Conservation (phyloP, 176 grass and related monocot species). For the Panicum miliaceum region DNA sequence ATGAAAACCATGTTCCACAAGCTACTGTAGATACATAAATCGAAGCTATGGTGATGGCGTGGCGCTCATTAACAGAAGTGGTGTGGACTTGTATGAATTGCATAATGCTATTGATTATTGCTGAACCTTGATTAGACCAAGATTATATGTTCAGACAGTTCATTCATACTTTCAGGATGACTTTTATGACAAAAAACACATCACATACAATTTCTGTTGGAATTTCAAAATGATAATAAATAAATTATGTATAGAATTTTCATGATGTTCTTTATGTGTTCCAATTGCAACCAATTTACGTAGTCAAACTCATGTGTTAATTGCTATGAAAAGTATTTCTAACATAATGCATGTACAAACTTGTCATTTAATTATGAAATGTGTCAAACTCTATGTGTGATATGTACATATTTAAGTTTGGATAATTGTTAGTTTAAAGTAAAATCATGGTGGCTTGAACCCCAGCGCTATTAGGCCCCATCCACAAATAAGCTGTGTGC, state of each 20-base stretch:
- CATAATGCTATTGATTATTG: neutral
- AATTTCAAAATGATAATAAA: neutral
- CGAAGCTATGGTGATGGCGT: neutral
- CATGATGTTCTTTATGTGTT: neutral
- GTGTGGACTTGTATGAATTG: neutral
- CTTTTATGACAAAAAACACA: neutral
- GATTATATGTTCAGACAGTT: neutral
- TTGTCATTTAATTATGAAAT: neutral
- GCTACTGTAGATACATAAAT: neutral
- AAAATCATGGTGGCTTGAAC: neutral
- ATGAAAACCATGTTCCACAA: neutral
- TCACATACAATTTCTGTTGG: neutral
- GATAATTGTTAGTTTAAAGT: neutral
- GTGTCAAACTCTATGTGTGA: neutral
- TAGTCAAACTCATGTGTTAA: neutral
- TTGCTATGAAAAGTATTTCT: neutral
- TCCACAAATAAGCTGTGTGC: neutral
- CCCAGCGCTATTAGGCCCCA: neutral
- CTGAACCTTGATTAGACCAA: neutral
- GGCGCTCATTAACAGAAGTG: neutral
- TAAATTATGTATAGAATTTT: neutral
- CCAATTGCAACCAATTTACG: neutral
- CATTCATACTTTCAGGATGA: neutral
- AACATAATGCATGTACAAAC: neutral
- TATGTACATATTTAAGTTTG: neutral